Evolutionary conservation across 768 basidiomycete genomes (phyloP).

Genomic region (Cubamyces sp.): DNA sequence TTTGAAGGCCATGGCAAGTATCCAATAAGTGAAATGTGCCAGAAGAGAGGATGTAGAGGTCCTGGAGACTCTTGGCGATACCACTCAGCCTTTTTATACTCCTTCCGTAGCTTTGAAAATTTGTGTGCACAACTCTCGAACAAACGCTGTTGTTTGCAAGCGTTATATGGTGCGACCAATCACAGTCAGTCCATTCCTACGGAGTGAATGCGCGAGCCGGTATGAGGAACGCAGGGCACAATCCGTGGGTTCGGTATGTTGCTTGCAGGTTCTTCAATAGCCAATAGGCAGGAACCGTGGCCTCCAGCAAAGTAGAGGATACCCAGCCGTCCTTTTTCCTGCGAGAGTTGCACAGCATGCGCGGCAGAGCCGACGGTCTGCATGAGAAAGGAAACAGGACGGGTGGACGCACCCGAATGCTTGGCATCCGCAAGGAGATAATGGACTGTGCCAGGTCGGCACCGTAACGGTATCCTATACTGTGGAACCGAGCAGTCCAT

Average conservation of each 20-base stretch:
- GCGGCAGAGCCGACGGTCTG: neutral
- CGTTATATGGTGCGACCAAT: slow-evolving; percentile 1
- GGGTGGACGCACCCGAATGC: neutral
- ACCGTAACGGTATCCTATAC: neutral
- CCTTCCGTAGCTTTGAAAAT: neutral
- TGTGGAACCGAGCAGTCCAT: too few species aligned
- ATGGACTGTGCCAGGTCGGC: neutral
- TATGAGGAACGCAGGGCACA: neutral
- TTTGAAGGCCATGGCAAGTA: slow-evolving; percentile 17
- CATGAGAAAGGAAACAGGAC: slow-evolving; percentile 13
- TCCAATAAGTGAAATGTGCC: neutral
- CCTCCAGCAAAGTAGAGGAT: neutral
- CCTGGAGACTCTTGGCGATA: neutral
- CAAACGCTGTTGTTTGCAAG: neutral
- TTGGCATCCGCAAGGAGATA: neutral
- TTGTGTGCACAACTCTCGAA: neutral
- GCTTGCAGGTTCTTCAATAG: neutral
- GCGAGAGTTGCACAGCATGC: neutral
- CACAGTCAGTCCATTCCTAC: slow-evolving; percentile 1
- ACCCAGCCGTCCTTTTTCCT: slow-evolving; percentile 1
- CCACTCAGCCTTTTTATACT: slow-evolving; percentile 2
- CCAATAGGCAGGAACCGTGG: slow-evolving; percentile 6
- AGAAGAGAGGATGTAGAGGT: slow-evolving; percentile 1
- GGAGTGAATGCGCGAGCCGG: slow-evolving; percentile 9
- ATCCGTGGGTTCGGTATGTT: slow-evolving; percentile 12